Conservation (phyloP, 2,329 filamentous ascomycete genomes). For the Furcasterigmium furcatum region DNA sequence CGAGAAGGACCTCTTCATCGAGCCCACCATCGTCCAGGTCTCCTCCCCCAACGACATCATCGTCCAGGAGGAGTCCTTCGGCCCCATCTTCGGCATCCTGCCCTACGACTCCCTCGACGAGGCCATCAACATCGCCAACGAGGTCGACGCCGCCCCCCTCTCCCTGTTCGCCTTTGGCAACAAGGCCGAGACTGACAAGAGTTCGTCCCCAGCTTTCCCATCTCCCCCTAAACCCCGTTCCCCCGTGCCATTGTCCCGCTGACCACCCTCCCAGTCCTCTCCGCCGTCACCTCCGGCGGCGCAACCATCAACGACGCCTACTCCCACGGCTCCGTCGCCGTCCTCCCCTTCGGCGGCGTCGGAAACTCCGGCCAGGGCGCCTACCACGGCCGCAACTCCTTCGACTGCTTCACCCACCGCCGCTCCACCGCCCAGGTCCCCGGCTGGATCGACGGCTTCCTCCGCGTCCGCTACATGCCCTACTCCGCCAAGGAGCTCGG, state of each 20-base stretch:
- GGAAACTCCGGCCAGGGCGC: constrained; percentile 73
- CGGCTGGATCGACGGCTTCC: constrained; percentile 62
- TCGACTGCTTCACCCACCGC: constrained; percentile 64
- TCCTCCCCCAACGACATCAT: constrained; percentile 66
- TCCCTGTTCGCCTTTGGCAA: constrained; percentile 83
- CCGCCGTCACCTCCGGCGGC: constrained; percentile 63
- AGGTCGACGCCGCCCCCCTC: constrained; percentile 79
- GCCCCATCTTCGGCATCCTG: constrained; percentile 83
- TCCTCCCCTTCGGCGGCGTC: constrained; percentile 78
- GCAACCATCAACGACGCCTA: constrained; percentile 61
- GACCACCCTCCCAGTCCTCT: constrained; percentile 46
- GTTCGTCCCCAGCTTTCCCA: constrained; percentile 43
- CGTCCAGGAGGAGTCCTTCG: constrained; percentile 88
- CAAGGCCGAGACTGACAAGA: constrained; percentile 71
- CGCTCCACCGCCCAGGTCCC: constrained; percentile 59
- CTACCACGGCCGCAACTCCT: constrained; percentile 75
- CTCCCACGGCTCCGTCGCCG: constrained; percentile 59
- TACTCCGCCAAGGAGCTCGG: constrained; percentile 46
- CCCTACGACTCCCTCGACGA: constrained; percentile 78
- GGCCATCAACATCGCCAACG: constrained; percentile 78
- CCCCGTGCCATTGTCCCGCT: background rate
- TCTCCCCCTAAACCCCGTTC: background rate
- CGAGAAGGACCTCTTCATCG: constrained; percentile 77
- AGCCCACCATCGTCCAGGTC: constrained; percentile 88
- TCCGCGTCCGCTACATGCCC: constrained; percentile 67